A percentile compares a stretch with the other conserved stretches of the same genome.
phyloP scores from a whole-genome alignment of 805 yeast species.

The Ogataea haglerorum region DNA sequence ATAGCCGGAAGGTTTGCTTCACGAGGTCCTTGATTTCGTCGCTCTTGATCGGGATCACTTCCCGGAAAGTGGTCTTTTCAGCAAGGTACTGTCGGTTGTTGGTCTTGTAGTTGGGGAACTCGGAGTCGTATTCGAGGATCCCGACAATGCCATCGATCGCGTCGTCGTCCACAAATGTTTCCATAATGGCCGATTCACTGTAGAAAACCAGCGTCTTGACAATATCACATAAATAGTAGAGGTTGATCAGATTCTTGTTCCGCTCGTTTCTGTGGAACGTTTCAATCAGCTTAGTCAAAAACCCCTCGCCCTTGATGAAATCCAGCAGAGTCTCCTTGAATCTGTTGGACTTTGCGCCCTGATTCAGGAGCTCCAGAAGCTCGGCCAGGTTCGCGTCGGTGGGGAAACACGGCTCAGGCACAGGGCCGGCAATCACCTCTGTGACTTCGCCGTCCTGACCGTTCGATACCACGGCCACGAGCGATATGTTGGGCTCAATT shows the following conservation, averaged over 20 bases:
- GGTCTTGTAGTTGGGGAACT: constrained; percentile 75
- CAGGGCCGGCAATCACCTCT: constrained; percentile 79
- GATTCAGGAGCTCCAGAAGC: constrained; percentile 55
- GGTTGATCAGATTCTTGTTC: constrained; percentile 45
- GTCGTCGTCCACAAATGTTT: constrained; percentile 52
- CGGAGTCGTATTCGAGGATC: constrained; percentile 86
- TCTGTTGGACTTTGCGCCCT: constrained; percentile 58
- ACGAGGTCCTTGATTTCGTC: constrained; percentile 51
- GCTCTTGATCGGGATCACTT: constrained; percentile 63
- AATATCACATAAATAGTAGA: constrained; percentile 69
- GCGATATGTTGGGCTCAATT: constrained; percentile 60
- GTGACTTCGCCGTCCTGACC: constrained; percentile 51
- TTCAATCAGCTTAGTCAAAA: constrained; percentile 47
- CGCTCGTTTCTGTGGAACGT: constrained; percentile 58
- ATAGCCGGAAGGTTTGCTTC: constrained; percentile 71
- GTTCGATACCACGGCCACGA: constrained; percentile 62
- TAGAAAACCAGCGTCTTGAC: constrained; percentile 67
- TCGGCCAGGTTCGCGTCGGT: constrained; percentile 47
- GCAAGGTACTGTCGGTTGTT: constrained; percentile 67
- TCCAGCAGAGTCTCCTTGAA: constrained; percentile 58
- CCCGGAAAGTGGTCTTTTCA: constrained; percentile 60
- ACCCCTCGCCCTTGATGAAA: constrained; percentile 52
- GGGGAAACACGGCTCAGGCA: constrained; percentile 62
- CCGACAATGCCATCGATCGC: constrained; percentile 63
- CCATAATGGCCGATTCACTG: constrained; percentile 64